These are phyloP conservation scores for Stylosanthes scabra DNA, from an alignment of 331 rosid species.

Conservation along the genomic window DNA sequence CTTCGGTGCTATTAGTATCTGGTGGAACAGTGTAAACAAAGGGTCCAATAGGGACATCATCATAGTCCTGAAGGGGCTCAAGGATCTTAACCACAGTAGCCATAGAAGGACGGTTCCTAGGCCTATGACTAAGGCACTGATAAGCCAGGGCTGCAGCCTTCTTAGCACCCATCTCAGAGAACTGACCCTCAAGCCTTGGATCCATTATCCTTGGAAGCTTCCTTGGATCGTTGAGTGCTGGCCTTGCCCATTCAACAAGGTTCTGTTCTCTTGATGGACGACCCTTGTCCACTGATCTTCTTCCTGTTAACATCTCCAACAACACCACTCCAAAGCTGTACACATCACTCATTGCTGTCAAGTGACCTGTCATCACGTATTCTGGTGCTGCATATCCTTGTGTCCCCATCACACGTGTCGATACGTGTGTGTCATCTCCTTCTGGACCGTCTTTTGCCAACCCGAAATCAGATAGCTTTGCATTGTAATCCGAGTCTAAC, in stretches of 20 bases:
- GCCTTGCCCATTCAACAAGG: slow-evolving; percentile 86
- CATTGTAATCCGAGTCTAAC: slow-evolving; percentile 83
- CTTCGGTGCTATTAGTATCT: slow-evolving; percentile 31
- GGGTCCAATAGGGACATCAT: slow-evolving; percentile 68
- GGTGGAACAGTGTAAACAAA: slow-evolving; percentile 76
- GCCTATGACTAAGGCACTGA: slow-evolving; percentile 88
- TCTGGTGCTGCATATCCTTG: slow-evolving; percentile 99
- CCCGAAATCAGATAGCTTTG: slow-evolving; percentile 97
- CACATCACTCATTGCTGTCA: slow-evolving; percentile 94
- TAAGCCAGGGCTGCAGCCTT: slow-evolving; percentile 93
- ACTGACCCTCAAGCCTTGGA: slow-evolving; percentile 83
- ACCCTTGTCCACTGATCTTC: slow-evolving; percentile 75
- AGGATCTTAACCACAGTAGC: slow-evolving; percentile 68
- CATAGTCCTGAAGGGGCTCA: slow-evolving; percentile 77
- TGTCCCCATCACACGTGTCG: slow-evolving; percentile 95
- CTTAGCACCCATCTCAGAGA: slow-evolving; percentile 77
- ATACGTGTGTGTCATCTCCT: slow-evolving; percentile 96
- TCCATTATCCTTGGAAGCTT: slow-evolving; percentile 76
- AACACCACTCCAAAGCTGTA: slow-evolving; percentile 92
- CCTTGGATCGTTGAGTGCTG: slow-evolving; percentile 62
- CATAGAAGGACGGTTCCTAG: slow-evolving; percentile 83
- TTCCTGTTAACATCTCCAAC: slow-evolving; percentile 78
- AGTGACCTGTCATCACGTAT: slow-evolving; percentile 95
- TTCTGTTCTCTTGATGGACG: slow-evolving; percentile 78
- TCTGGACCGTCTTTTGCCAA: slow-evolving; percentile 95